Base-by-base conservation (phyloP, 106 monocot species). In the Ottelia alismoides region DNA sequence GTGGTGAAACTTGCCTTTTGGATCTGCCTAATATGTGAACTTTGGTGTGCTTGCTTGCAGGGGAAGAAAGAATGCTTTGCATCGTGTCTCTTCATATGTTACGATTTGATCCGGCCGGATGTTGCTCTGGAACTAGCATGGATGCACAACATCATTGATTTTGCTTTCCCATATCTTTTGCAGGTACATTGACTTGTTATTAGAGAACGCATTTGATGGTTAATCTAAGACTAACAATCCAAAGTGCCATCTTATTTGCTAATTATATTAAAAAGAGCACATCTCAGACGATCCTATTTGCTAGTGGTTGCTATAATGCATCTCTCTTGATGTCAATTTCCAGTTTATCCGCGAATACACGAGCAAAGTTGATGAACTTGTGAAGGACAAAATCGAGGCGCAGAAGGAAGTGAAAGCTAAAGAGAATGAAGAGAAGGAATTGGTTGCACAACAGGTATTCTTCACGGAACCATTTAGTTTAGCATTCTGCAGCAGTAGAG, bases 11-110 rank as follows among this genome's bases (percentile, higher is more conserved):
- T n/a, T n/a, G n/a, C n/a, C n/a, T n/a, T n/a, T n/a, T n/a, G 7
- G 16, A 20, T 44, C 18, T 19, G 2, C 16, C n/a, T 2, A 9
- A 12, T 43, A 2, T 23, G 26, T 65, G 6, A 72, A 53, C 23
- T 43, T 26, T 11, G 16, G 46, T 28, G 66, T 20, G 11, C 45
- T 53, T 19, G 24, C 68, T 1, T 74, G 35, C 84, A 94, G 93
- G 93, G 88, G 31, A 94, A 94, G 93, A 88, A 94, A 60, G 93
- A 94, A 78, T 94, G 93, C 56, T 94, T 94, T 74, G 93, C 93
- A 28, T 88, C 93, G 23, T 94, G 93, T 49, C 84, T 94, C 53
- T 94, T 94, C 58, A 66, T 94, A 51, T 94, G 93, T 43, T 94
- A 94, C 57, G 93, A 94, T 70, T 61, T 88, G 57, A 83, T 94